Conservation (phyloP, 768 basidiomycete species). For the Tylopilus subfusipes region DNA sequence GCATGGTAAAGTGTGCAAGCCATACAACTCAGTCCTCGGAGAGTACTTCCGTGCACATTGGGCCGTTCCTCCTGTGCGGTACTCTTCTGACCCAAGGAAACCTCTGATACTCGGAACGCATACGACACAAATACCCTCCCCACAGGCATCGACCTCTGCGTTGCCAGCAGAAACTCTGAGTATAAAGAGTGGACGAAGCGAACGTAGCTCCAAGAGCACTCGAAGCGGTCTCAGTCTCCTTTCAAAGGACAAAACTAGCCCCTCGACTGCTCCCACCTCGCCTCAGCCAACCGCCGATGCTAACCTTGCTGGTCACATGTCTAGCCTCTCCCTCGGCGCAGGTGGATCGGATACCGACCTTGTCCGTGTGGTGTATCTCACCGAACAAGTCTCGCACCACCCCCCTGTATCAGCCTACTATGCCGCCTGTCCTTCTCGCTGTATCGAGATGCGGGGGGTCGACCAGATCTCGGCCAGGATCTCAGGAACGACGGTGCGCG, state of each 20-base stretch:
- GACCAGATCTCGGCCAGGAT: constrained; percentile 95
- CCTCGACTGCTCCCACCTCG: constrained; percentile 41
- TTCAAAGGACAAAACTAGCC: constrained; percentile 43
- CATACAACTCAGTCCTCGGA: constrained; percentile 83
- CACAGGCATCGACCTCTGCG: constrained; percentile 21
- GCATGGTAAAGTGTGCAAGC: constrained; percentile 93
- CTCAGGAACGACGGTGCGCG: constrained; percentile 80
- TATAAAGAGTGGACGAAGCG: constrained; percentile 46
- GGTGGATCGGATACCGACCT: constrained; percentile 32
- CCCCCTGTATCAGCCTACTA: constrained; percentile 90
- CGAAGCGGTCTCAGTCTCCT: constrained; percentile 54
- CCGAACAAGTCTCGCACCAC: constrained; percentile 96
- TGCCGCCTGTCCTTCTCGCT: constrained; percentile 69
- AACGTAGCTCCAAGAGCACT: constrained; percentile 56
- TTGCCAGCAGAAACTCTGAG: constrained; percentile 47
- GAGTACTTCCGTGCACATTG: constrained; percentile 89
- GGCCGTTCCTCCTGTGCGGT: constrained; percentile 66
- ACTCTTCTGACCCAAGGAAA: constrained; percentile 45
- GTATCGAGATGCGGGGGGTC: constrained; percentile 69
- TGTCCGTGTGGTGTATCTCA: constrained; percentile 74
- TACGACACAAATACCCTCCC: constrained; percentile 27
- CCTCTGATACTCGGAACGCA: constrained; percentile 46
- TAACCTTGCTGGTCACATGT: constrained; percentile 49
- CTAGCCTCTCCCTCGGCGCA: constrained; percentile 54
- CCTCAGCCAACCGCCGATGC: constrained; percentile 41